These are phyloP conservation scores for Starmerella vitae DNA, from an alignment of 805 yeast species.

Conservation along the genomic window DNA sequence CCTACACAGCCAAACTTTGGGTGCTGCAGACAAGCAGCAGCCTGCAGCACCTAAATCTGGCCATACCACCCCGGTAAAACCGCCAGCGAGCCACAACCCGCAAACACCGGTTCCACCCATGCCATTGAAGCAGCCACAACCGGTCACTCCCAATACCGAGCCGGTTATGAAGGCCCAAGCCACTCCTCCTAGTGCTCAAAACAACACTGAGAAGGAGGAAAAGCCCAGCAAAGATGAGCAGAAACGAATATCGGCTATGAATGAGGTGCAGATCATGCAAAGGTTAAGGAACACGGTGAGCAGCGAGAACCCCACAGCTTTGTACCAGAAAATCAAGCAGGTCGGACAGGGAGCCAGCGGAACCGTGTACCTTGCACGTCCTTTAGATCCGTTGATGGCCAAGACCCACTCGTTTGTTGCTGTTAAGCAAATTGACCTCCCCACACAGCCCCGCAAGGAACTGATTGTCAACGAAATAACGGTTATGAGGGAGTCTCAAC, in stretches of 20 bases:
- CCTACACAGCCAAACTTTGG: too few species aligned
- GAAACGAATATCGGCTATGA: slow-evolving; percentile 47
- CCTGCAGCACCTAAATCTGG: background rate
- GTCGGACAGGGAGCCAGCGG: slow-evolving; percentile 99
- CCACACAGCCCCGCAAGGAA: slow-evolving; percentile 87
- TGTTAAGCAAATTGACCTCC: slow-evolving; percentile 87
- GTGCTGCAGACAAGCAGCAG: too few species aligned
- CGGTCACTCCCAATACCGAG: background rate
- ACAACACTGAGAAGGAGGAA: slow-evolving; percentile 1
- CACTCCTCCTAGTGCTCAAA: slow-evolving; percentile 30
- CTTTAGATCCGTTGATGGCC: slow-evolving; percentile 27
- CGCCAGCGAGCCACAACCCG: too few species aligned
- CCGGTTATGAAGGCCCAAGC: slow-evolving; percentile 34
- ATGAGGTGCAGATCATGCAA: slow-evolving; percentile 77
- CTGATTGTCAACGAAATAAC: slow-evolving; percentile 87
- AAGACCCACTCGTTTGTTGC: slow-evolving; percentile 44
- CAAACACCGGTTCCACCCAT: too few species aligned
- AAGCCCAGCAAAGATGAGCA: slow-evolving; percentile 32
- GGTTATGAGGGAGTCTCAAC: slow-evolving; percentile 93
- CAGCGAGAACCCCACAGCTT: slow-evolving; percentile 70
- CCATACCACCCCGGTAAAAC: too few species aligned
- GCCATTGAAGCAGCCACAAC: background rate
- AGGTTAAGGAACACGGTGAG: slow-evolving; percentile 72
- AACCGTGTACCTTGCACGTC: slow-evolving; percentile 81
- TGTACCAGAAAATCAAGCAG: slow-evolving; percentile 42